Evolutionary conservation across 2,329 filamentous ascomycete species (phyloP), one percentile per base, ranked within the genome.

Genomic region (Neofusicoccum ribis): DNA sequence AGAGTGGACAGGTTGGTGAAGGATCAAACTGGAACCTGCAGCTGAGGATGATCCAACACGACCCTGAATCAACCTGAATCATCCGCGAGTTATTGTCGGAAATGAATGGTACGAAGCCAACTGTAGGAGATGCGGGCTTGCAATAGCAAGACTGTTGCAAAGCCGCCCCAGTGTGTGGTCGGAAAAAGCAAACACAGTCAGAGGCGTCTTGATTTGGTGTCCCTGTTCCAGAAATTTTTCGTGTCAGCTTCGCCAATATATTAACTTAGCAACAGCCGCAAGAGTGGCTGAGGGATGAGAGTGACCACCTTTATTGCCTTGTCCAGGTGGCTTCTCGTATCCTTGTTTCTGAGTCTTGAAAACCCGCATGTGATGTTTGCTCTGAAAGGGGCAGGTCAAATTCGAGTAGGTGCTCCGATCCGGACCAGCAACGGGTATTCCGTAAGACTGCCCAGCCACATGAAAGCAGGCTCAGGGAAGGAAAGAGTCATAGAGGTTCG

Each of bases 301-400:
- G 14, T 37, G n/a, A 5, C 5, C 27, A 31, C n/a, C 43, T 60
- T 49, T n/a, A 44, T 36, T 20, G 27, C 11, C n/a, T 46, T 17
- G 12, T 37, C n/a, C 23, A 60, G 34, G n/a, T 39, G 41, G 11
- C 39, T 47, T 20, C 37, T 20, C 6, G 27, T 31, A 31, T 39
- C 37, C 37, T 39, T 5, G 12, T 8, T 34, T 20, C 14, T 59
- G 23, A n/a, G 37, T 17, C 14, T n/a, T 39, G 14, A 31, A n/a
- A 12, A 46, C 46, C 39, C n/a, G n/a, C 54, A 59, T 59, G 54
- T 46, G 41, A 59, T 23, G 51, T 56, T 31, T 56, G 37, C n/a
- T 44, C 50, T 23, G 15, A 15, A 44, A 15, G 43, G n/a, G 43
- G 43, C 14, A 44, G 43, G 15, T 44, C 43, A 52, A 51, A 17